These are phyloP conservation scores for Mortierella polycephala DNA, from an alignment of 371 early-diverging fungal genomes.

Conservation along the genomic window DNA sequence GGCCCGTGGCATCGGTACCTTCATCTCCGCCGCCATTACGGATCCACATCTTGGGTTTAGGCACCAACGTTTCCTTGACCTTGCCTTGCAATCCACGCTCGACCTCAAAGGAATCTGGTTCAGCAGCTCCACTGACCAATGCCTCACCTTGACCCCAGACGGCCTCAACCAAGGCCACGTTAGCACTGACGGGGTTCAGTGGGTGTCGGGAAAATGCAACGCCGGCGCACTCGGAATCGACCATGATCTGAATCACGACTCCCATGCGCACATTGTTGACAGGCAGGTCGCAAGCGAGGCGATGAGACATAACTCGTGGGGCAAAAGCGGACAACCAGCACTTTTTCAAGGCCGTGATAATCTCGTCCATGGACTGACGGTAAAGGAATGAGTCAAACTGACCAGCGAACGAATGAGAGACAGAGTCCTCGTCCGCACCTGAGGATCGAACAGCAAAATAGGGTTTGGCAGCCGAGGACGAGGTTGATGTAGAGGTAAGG, in stretches of 20 bases:
- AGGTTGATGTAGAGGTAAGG: slow-evolving; percentile 23
- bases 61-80: slow-evolving; percentile 47
- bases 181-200: slow-evolving; percentile 46
- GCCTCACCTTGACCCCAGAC: slow-evolving; percentile 55
- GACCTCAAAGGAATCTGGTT: slow-evolving; percentile 52
- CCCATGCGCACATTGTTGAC: slow-evolving; percentile 52
- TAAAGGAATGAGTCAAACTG: slow-evolving; percentile 56
- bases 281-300: slow-evolving; percentile 40
- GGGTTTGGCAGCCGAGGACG: slow-evolving; percentile 16
- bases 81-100: slow-evolving; percentile 43
- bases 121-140: slow-evolving; percentile 53
- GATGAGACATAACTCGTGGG: slow-evolving; percentile 55
- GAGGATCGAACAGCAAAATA: slow-evolving; percentile 57
- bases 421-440: slow-evolving; percentile 55
- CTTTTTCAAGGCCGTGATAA: slow-evolving; percentile 45
- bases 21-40: slow-evolving; percentile 30
- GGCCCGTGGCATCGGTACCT: slow-evolving; percentile 40
- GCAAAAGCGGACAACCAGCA: slow-evolving; percentile 56
- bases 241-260: slow-evolving; percentile 55
- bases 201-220: slow-evolving; percentile 55
- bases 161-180: slow-evolving; percentile 47
- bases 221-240: slow-evolving; percentile 52
- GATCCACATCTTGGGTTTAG: slow-evolving; percentile 54
- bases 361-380: slow-evolving; percentile 48
- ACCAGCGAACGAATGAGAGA: slow-evolving; percentile 55